Evolutionary conservation across 139 green algal species (phyloP).

Genomic region (Chlorella vulgaris): DNA sequence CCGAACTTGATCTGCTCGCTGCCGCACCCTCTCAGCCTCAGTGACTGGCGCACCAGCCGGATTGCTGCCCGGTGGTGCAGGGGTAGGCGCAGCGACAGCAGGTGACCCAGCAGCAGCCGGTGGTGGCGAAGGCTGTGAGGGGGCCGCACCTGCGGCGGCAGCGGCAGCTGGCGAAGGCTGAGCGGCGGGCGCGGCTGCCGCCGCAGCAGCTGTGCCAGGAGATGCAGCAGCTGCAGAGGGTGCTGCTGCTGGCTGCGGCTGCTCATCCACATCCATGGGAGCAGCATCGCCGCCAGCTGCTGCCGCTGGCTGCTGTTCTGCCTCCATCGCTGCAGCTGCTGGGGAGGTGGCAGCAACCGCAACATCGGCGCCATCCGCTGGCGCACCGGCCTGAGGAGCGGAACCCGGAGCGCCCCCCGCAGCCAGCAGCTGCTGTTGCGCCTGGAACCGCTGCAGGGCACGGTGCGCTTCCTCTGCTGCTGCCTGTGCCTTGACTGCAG

Average conservation of each 20-base stretch:
- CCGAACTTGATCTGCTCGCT: constrained; percentile 34
- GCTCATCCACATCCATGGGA: constrained; percentile 10
- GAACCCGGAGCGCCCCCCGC: neutral
- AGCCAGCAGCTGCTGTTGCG: constrained; percentile 36
- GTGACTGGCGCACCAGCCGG: constrained; percentile 16
- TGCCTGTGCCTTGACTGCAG: constrained; percentile 34
- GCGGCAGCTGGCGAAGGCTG: too few species aligned
- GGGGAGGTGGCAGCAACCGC: neutral
- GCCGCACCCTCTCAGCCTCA: constrained; percentile 23
- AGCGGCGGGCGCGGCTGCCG: neutral
- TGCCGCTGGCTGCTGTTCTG: constrained; percentile 32
- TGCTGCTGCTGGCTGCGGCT: too few species aligned
- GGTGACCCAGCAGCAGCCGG: neutral
- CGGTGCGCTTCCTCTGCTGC: constrained; percentile 55
- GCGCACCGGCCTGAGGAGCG: neutral
- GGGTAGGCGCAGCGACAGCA: too few species aligned
- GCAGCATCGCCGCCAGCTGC: neutral
- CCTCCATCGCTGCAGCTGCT: neutral
- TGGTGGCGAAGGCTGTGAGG: neutral
- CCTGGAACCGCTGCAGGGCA: constrained; percentile 49
- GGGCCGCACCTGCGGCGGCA: neutral
- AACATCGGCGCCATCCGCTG: neutral
- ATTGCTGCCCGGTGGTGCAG: too few species aligned
- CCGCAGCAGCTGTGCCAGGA: neutral
- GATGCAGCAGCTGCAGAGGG: constrained; percentile 4